phyloP scores from a whole-genome alignment of 2,329 filamentous ascomycete species.

The Aschersonia sp. region DNA sequence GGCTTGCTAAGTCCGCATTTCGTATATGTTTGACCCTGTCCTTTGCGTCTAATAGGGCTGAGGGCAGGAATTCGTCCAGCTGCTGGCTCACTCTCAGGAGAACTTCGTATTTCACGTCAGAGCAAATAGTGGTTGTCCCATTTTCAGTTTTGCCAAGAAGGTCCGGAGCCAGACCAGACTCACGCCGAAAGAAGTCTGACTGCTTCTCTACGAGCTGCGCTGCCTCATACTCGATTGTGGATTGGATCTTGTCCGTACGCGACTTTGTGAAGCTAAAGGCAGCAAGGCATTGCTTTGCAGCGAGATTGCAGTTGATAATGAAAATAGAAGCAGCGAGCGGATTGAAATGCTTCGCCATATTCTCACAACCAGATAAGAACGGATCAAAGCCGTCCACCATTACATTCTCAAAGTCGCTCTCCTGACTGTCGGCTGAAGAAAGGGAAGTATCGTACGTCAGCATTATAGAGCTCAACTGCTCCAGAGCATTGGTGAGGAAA shows the following conservation, averaged over 20 bases:
- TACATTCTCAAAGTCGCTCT: conserved; percentile 59
- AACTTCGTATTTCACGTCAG: conserved; percentile 30
- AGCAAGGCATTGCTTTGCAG: conserved; percentile 39
- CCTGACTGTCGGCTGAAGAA: conserved; percentile 39
- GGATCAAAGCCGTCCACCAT: conserved; percentile 72
- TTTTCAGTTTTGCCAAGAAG: conserved; percentile 37
- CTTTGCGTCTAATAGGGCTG: conserved; percentile 81
- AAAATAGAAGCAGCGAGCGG: conserved; percentile 52
- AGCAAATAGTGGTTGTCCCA: conserved; percentile 12
- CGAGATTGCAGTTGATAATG: conserved; percentile 54
- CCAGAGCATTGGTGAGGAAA: conserved; percentile 68
- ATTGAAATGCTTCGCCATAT: conserved; percentile 46
- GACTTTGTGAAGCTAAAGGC: conserved; percentile 48
- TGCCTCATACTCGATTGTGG: conserved; percentile 38
- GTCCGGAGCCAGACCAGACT: conserved; percentile 58
- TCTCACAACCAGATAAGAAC: conserved; percentile 62
- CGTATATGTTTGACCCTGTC: conserved; percentile 64
- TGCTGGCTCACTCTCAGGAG: conserved; percentile 57
- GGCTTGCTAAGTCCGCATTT: conserved; percentile 54
- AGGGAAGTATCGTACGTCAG: conserved; percentile 78
- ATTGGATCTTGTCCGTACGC: conserved; percentile 39
- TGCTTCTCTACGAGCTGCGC: conserved; percentile 51
- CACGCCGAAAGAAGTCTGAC: conserved; percentile 54
- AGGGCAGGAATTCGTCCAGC: conserved; percentile 83
- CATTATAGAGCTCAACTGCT: conserved; percentile 64